phyloP scores from a whole-genome alignment of 176 grass and related monocot species.

The Melocanna baccifera region DNA sequence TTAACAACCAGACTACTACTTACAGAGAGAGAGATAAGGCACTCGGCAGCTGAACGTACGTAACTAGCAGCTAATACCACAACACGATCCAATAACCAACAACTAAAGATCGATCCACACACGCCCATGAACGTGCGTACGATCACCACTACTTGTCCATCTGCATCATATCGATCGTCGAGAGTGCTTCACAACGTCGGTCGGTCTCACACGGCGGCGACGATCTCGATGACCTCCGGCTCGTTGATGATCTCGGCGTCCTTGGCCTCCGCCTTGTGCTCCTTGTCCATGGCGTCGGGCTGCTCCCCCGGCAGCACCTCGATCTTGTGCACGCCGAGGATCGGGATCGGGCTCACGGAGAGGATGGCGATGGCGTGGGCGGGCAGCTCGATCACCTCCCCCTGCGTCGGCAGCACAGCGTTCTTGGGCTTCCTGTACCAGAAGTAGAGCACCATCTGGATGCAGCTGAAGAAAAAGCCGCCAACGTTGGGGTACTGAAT shows the following conservation, averaged over 20 bases:
- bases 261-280: not conserved
- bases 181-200: not conserved
- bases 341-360: conserved; percentile 50
- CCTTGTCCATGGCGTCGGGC: not conserved
- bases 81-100: not conserved
- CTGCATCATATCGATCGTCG: not conserved
- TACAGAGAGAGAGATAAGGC: not conserved
- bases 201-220: conserved; percentile 25
- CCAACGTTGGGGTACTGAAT: conserved; percentile 71
- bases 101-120: not conserved
- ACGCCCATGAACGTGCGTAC: not conserved
- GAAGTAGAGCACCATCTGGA: conserved; percentile 77
- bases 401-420: conserved; percentile 36
- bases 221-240: conserved; percentile 50
- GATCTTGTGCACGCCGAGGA: conserved; percentile 65
- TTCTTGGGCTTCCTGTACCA: conserved; percentile 51
- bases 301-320: conserved; percentile 29
- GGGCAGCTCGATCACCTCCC: conserved; percentile 46
- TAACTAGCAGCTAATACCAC: not conserved
- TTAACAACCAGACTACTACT: not conserved
- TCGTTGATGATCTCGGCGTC: not conserved
- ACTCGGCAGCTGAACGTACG: not conserved
- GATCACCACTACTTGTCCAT: not conserved
- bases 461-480: conserved; percentile 72
- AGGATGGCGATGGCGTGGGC: conserved; percentile 52